These are phyloP conservation scores for Lachnellula cervina DNA, from an alignment of 2,329 filamentous ascomycete species.

Conservation along the genomic window DNA sequence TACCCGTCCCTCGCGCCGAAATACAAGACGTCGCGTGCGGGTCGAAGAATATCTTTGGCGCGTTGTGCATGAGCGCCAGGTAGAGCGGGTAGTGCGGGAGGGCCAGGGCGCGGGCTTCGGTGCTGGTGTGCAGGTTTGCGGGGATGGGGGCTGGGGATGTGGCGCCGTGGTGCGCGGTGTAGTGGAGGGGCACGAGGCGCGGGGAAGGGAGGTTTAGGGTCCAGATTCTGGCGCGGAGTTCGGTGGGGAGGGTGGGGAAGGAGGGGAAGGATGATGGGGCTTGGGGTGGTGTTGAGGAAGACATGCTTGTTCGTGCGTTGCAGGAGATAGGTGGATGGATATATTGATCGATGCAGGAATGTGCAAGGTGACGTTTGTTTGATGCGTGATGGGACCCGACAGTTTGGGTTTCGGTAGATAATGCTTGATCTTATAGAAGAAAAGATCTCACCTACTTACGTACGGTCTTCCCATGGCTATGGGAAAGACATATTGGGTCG, in stretches of 20 bases:
- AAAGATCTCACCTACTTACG: too few species aligned
- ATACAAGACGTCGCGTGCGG: conserved; percentile 9
- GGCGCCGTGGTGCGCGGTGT: background rate
- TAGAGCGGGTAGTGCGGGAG: conserved; percentile 7
- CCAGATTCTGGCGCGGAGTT: background rate
- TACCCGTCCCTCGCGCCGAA: background rate
- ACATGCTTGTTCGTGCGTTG: too few species aligned
- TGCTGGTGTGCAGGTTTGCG: conserved; percentile 10
- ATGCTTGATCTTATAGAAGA: too few species aligned
- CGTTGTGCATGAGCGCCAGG: conserved; percentile 5
- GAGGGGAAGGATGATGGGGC: background rate
- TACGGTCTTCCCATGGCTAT: too few species aligned
- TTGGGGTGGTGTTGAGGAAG: too few species aligned
- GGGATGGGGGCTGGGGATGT: background rate
- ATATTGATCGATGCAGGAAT: too few species aligned
- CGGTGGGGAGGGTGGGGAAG: background rate
- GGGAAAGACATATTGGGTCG: too few species aligned
- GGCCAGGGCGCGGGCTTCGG: conserved; percentile 9
- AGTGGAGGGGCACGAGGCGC: background rate
- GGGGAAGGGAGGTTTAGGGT: background rate
- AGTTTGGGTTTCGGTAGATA: too few species aligned
- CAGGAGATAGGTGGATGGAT: too few species aligned
- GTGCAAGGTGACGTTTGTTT: too few species aligned
- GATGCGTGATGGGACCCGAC: too few species aligned
- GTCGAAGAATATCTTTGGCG: conserved; percentile 7